Base-by-base conservation (phyloP, 331 rosid species). In the Spiraea crenata region DNA sequence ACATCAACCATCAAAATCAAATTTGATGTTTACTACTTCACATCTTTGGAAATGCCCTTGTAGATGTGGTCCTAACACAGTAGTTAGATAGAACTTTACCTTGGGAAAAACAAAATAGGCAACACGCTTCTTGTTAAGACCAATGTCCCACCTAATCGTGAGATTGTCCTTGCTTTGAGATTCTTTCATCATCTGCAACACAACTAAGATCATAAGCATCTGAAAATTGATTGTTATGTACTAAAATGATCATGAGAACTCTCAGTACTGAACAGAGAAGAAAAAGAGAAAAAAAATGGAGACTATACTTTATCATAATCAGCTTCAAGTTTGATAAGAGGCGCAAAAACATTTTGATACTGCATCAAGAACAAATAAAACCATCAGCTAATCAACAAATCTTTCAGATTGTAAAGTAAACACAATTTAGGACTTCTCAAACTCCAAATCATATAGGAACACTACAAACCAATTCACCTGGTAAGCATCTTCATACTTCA, bases 291-390 rank as follows among this genome's bases (percentile, higher is more conserved):
- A 49, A 49, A 68, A 62, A 42, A 62, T 14, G 4, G 16, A 40
- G 58, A 15, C 5, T 70, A 49, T 91, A 95, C 99, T 82, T 95
- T 95, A 74, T 95, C 97, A 78, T 95, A 95, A 84, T 95, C 99
- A 54, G 99, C 99, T 87, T 95, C 99, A 67, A 95, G 99, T 92
- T 91, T 95, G 55, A 95, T 95, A 78, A 95, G 99, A 19, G 99
- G 99, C 7, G 98, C 99, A 85, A 95, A 95, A 64, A 95, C 99
- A 83, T 95, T 95, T 91, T 95, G 99, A 88, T 95, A 89, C 99
- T 95, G 90, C 73, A 74, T 62, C 55, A 75, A 40, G 82, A 63
- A 70, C 70, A 57, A 73, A 25, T 40, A 70, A 77, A 6, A 3
- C 6, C 46, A 58, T 12, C 76, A 78, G 70, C 71, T 50, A 3